phyloP scores from a whole-genome alignment of 129 eudicot species.

The Arctium minus region DNA sequence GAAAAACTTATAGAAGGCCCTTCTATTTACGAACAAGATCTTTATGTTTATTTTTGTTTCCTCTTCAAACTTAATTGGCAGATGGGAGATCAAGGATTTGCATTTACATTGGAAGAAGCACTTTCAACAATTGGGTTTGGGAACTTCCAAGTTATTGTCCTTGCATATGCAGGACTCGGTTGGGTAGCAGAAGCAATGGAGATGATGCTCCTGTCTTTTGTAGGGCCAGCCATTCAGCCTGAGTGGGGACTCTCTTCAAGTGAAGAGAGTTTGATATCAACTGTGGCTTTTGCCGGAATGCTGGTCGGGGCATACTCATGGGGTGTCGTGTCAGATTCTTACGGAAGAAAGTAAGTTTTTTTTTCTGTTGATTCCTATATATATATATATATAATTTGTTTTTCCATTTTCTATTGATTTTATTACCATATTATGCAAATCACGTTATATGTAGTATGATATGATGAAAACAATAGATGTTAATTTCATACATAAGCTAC shows the following conservation, averaged over 20 bases:
- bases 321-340: slow-evolving; percentile 61
- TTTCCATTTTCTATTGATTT: background rate
- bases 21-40: background rate
- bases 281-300: slow-evolving; percentile 72
- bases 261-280: slow-evolving; percentile 62
- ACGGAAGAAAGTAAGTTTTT: slow-evolving; percentile 48
- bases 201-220: slow-evolving; percentile 70
- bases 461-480: background rate
- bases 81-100: slow-evolving; percentile 48
- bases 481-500: background rate
- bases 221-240: slow-evolving; percentile 64
- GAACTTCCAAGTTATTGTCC: slow-evolving; percentile 54
- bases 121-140: slow-evolving; percentile 59
- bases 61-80: background rate
- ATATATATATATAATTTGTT: background rate
- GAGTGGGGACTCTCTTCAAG: slow-evolving; percentile 65
- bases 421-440: background rate
- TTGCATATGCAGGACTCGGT: slow-evolving; percentile 64
- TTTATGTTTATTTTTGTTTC: background rate
- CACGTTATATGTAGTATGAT: background rate
- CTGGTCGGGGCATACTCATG: slow-evolving; percentile 63
- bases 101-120: slow-evolving; percentile 64
- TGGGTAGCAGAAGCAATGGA: slow-evolving; percentile 73
- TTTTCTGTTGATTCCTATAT: background rate
- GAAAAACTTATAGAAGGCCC: background rate